Base-by-base conservation (phyloP, 495 filamentous ascomycete genomes). In the Penicillium parvum region DNA sequence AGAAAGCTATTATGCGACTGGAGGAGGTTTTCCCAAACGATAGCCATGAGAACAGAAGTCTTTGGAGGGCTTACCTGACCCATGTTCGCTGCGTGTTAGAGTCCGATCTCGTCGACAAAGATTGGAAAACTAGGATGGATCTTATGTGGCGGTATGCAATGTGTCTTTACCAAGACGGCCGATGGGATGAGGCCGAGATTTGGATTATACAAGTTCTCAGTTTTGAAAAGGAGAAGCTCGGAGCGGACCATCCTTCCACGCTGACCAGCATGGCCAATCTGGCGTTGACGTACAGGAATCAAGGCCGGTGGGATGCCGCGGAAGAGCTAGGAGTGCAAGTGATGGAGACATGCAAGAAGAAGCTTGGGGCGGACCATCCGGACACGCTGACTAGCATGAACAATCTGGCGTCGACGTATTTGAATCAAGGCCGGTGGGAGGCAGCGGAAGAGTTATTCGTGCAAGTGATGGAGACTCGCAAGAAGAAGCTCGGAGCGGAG, bases 31-130 rank as follows among this genome's bases (percentile, higher is more conserved):
- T 66, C 16, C 57, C 53, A 16, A 22, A 45, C n/a, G 10, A 32
- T 34, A 22, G 57, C 14, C 50, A 56, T 39, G 30, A 8, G 9
- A 61, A 66, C 42, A 52, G 51, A 28, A 40, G 8, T 5, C 5
- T 43, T 5, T 66, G 63, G 60, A 49, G 50, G 7, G 22, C 37
- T 23, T 66, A 63, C 35, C 21, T 66, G 17, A 43, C 55, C 5
- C 60, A 66, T 49, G 58, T 47, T 4, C 45, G 19, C 6, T 16
- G 19, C 32, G 8, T 14, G 28, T 12, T 40, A 9, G 22, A 25
- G 22, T 5, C 22, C 5, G 5, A 5, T 29, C 1, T 40, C 20
- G 20, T 14, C 20, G 15, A 20, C 15, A 17, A 29, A 39, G 5
- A 39, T 21, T 12, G 18, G 5, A 27, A 25, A 28, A 39, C 9